Percentiles rank a stretch among this genome's conserved stretches.
Conservation (phyloP, 805 yeast species). For the Teunomyces lycoperdinae region DNA sequence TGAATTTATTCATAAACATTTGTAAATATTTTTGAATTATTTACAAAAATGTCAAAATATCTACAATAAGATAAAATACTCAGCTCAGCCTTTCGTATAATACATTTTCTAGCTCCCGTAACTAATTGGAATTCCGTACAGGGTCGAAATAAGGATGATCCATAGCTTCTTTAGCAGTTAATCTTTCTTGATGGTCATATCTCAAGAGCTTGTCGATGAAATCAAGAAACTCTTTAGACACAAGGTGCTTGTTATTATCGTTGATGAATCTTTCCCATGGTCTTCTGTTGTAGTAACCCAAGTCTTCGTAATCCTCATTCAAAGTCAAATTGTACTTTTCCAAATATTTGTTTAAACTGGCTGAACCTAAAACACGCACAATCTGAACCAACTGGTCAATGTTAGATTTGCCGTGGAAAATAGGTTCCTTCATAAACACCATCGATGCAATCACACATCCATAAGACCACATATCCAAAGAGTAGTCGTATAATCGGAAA, state of each 20-base stretch:
- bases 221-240: conserved; percentile 58
- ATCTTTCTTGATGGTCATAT: conserved; percentile 84
- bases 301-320: conserved; percentile 75
- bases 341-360: conserved; percentile 64
- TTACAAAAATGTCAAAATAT: neutral
- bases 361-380: conserved; percentile 83
- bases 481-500: conserved; percentile 80
- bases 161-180: conserved; percentile 89
- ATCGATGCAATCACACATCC: conserved; percentile 92
- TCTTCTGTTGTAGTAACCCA: conserved; percentile 63
- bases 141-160: conserved; percentile 63
- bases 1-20: neutral
- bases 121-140: conserved; percentile 10
- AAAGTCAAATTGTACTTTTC: conserved; percentile 66
- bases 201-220: conserved; percentile 69
- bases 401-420: conserved; percentile 88
- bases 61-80: neutral
- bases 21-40: neutral
- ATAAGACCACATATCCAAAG: conserved; percentile 85
- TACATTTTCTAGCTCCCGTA: neutral
- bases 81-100: neutral
- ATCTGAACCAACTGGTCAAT: conserved; percentile 90
- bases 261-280: conserved; percentile 66
- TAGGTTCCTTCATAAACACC: conserved; percentile 85
- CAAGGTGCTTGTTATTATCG: conserved; percentile 49